Percentiles rank a stretch among this genome's conserved stretches.
Evolutionary conservation across 2,329 filamentous ascomycete species (phyloP).

Genomic region (Pestalotiopsis fici): DNA sequence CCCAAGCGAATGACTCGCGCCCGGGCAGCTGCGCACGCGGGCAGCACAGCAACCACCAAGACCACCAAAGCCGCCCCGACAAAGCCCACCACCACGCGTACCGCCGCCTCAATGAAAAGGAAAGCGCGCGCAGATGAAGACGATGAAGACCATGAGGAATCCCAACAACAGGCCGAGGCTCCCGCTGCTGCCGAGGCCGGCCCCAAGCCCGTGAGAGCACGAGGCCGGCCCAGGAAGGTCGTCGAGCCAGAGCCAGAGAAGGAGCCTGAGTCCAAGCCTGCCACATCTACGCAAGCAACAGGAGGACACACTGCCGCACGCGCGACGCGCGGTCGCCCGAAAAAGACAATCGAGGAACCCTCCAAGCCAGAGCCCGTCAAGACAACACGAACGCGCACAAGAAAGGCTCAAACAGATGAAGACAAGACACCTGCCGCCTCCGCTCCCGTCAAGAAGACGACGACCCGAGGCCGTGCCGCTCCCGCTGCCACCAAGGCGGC

Average conservation of each 20-base stretch:
- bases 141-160: slow-evolving; percentile 47
- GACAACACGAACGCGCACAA: slow-evolving; percentile 27
- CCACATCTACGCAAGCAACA: slow-evolving; percentile 19
- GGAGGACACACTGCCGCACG: slow-evolving; percentile 25
- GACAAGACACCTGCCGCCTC: slow-evolving; percentile 24
- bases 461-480: slow-evolving; percentile 33
- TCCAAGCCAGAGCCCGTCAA: slow-evolving; percentile 27
- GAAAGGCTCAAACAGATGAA: slow-evolving; percentile 27
- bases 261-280: slow-evolving; percentile 18
- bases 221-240: slow-evolving; percentile 49
- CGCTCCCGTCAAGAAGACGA: slow-evolving; percentile 34
- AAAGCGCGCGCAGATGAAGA: slow-evolving; percentile 59
- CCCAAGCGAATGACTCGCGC: slow-evolving; percentile 62
- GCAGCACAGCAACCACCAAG: slow-evolving; percentile 37
- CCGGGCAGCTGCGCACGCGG: slow-evolving; percentile 41
- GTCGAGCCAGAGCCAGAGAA: slow-evolving; percentile 19
- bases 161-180: slow-evolving; percentile 29
- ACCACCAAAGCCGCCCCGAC: slow-evolving; percentile 39
- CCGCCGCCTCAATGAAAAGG: slow-evolving; percentile 39
- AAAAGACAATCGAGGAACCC: slow-evolving; percentile 34
- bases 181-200: slow-evolving; percentile 19
- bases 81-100: slow-evolving; percentile 29
- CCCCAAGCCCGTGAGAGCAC: slow-evolving; percentile 38
- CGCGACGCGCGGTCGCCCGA: slow-evolving; percentile 44
- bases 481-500: slow-evolving; percentile 34